Percentiles rank a stretch among this genome's conserved stretches.
Evolutionary conservation across 352 stramenopile genomes (phyloP).

Genomic region (Globisporangium nodosum): DNA sequence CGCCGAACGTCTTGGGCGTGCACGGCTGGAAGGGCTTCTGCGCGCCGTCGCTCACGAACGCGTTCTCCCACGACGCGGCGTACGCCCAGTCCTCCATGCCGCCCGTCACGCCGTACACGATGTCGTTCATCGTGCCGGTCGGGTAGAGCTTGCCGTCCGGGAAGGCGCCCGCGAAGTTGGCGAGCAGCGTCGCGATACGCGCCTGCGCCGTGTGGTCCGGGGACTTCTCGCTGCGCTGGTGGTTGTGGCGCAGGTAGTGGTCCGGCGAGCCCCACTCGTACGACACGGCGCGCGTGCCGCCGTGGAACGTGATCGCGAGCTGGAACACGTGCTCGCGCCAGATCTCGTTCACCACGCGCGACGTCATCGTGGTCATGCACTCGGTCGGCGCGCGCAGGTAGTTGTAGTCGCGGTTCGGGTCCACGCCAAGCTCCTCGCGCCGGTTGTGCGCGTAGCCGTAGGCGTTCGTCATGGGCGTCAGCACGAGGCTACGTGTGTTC

Average conservation of each 20-base stretch:
- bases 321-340: constrained; percentile 97
- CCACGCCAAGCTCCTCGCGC: constrained; percentile 84
- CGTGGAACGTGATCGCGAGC: constrained; percentile 97
- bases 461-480: constrained; percentile 93
- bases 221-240: constrained; percentile 63
- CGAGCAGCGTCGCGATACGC: constrained; percentile 51
- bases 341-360: constrained; percentile 95
- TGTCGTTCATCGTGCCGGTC: constrained; percentile 92
- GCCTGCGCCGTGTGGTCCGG: constrained; percentile 74
- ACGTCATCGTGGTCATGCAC: constrained; percentile 96
- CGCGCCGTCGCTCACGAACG: constrained; percentile 20
- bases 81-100: constrained; percentile 99
- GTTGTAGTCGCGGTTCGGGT: constrained; percentile 99
- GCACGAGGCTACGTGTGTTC: constrained; percentile 74
- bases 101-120: constrained; percentile 95
- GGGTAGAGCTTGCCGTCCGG: constrained; percentile 67
- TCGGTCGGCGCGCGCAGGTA: constrained; percentile 82
- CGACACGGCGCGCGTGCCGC: constrained; percentile 93
- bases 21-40: constrained; percentile 69
- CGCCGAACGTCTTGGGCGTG: constrained; percentile 82
- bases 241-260: constrained; percentile 57
- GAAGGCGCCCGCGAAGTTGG: constrained; percentile 71
- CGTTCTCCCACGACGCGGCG: constrained; percentile 86
- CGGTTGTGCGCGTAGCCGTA: constrained; percentile 87
- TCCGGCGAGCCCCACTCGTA: constrained; percentile 97